phyloP scores from a whole-genome alignment of 176 grass and related monocot species.

The Triticum monococcum region DNA sequence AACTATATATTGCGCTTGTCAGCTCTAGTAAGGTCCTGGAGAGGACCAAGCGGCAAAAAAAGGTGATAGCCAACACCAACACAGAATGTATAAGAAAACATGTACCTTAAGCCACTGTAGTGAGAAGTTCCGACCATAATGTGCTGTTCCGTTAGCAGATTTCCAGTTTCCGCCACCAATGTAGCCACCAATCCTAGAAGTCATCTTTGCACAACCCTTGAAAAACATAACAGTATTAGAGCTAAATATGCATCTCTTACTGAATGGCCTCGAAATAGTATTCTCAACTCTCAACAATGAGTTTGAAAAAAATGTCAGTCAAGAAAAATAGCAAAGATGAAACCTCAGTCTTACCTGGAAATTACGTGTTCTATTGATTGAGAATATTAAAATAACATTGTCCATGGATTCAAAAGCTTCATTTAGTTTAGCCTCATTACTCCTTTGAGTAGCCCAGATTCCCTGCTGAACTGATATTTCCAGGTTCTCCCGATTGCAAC shows the following conservation, averaged over 20 bases:
- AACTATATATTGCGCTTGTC: neutral
- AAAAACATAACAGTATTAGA: constrained; percentile 26
- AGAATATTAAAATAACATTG: constrained; percentile 99
- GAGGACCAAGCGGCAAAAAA: neutral
- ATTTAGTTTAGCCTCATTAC: constrained; percentile 97
- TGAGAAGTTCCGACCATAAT: constrained; percentile 96
- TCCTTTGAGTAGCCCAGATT: constrained; percentile 96
- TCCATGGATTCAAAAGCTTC: constrained; percentile 98
- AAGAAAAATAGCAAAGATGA: constrained; percentile 29
- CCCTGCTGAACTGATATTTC: constrained; percentile 98
- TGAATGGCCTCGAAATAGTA: neutral
- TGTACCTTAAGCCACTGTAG: constrained; percentile 98
- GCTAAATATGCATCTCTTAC: constrained; percentile 21
- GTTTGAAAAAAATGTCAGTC: neutral
- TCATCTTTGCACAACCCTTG: constrained; percentile 99
- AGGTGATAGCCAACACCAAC: constrained; percentile 9
- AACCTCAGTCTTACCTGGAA: constrained; percentile 66
- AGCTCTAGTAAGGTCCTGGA: neutral
- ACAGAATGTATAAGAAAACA: constrained; percentile 3
- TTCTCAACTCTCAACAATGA: constrained; percentile 11
- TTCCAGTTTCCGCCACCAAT: constrained; percentile 99
- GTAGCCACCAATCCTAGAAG: constrained; percentile 92
- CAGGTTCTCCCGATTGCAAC: constrained; percentile 96
- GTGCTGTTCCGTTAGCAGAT: constrained; percentile 95
- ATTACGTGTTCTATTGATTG: constrained; percentile 91